phyloP scores from a whole-genome alignment of 495 filamentous ascomycete genomes.

The Daldinia decipiens region DNA sequence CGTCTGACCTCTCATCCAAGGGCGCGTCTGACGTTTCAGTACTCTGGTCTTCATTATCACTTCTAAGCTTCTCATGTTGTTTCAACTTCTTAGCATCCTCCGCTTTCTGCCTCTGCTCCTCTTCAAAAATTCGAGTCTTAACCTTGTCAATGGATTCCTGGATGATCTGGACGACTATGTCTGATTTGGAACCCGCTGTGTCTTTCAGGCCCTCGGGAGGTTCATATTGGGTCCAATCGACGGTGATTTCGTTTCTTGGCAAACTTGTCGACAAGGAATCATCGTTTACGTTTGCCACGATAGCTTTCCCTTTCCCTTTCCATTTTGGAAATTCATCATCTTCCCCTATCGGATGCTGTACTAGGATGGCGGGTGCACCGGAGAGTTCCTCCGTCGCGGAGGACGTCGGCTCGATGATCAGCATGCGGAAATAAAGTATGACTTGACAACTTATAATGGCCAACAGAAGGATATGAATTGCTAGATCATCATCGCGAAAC shows the following conservation, averaged over 20 bases:
- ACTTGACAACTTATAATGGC: background rate
- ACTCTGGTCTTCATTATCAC: conserved; percentile 22
- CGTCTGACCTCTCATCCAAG: conserved; percentile 1
- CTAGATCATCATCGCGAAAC: background rate
- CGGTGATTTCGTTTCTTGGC: conserved; percentile 5
- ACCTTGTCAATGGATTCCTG: conserved; percentile 49
- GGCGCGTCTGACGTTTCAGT: conserved; percentile 9
- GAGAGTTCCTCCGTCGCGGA: conserved; percentile 27
- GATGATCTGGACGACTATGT: conserved; percentile 46
- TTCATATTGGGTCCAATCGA: conserved; percentile 51
- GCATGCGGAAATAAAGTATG: conserved; percentile 27
- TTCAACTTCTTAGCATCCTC: conserved; percentile 23
- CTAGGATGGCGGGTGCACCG: background rate
- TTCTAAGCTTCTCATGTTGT: conserved; percentile 28
- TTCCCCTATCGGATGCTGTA: conserved; percentile 6
- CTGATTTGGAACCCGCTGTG: conserved; percentile 36
- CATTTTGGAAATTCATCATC: conserved; percentile 12
- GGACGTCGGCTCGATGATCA: conserved; percentile 24
- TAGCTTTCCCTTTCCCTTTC: conserved; percentile 44
- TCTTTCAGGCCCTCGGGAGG: conserved; percentile 48
- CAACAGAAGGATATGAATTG: conserved; percentile 4
- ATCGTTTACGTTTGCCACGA: background rate
- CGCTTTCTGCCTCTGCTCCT: conserved; percentile 31
- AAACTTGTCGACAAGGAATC: background rate
- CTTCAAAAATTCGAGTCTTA: conserved; percentile 45